A percentile compares a stretch with the other conserved stretches of the same genome.
phyloP scores from a whole-genome alignment of 768 basidiomycete genomes.

The Brasilioporus rufonigricans region DNA sequence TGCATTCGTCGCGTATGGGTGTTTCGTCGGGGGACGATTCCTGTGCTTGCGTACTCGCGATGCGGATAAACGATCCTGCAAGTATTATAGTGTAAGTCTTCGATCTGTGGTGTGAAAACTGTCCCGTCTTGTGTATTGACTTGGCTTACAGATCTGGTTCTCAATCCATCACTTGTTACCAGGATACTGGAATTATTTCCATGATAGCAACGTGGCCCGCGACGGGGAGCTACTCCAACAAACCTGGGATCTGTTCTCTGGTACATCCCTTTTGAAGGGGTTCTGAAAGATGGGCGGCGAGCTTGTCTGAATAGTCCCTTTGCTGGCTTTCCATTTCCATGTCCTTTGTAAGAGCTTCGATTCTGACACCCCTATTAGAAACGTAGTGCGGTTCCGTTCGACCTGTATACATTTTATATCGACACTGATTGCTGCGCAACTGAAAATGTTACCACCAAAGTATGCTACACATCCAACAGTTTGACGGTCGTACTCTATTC shows the following conservation, averaged over 20 bases:
- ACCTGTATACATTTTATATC: too few species aligned
- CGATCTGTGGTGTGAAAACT: too few species aligned
- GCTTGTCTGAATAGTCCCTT: background rate
- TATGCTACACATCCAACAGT: background rate
- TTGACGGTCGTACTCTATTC: background rate
- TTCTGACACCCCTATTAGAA: too few species aligned
- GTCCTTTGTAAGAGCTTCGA: too few species aligned
- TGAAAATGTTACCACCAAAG: too few species aligned
- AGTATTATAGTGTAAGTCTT: conserved; percentile 35
- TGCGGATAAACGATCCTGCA: conserved; percentile 37
- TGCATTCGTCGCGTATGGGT: conserved; percentile 31
- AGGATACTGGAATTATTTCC: conserved; percentile 12
- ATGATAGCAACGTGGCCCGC: conserved; percentile 11
- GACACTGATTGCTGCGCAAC: too few species aligned
- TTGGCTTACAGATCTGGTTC: conserved; percentile 31
- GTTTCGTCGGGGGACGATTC: conserved; percentile 36
- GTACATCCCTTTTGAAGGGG: conserved; percentile 2
- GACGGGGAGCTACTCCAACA: conserved; percentile 20
- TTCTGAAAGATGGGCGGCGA: background rate
- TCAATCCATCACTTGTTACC: conserved; percentile 35
- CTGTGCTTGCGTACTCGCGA: conserved; percentile 26
- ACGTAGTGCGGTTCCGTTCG: too few species aligned
- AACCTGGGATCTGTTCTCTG: conserved; percentile 20
- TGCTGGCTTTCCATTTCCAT: too few species aligned
- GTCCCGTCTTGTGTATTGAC: too few species aligned